A percentile compares a stretch with the other conserved stretches of the same genome.
Conservation (phyloP, 2,329 filamentous ascomycete species). For the Fusarium continuum region DNA sequence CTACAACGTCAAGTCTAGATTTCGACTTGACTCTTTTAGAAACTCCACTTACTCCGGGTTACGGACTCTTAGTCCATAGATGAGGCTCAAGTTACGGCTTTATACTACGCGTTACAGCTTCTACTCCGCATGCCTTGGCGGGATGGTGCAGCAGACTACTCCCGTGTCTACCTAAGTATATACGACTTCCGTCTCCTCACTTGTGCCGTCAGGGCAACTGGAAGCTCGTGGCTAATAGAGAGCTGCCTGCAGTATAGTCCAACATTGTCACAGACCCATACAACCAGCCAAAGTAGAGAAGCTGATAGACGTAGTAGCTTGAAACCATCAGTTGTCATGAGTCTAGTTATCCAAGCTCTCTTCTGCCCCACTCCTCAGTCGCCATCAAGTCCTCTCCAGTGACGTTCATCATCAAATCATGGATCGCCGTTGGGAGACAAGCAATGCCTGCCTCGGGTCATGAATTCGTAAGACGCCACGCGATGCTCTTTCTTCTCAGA, state of each 20-base stretch:
- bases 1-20: constrained; percentile 8
- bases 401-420: background rate
- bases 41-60: constrained; percentile 28
- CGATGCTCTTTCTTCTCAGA: constrained; percentile 25
- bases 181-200: too few relatives aligned
- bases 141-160: background rate
- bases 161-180: background rate
- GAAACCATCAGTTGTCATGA: background rate
- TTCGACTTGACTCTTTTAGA: constrained; percentile 7
- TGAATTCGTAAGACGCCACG: constrained; percentile 32
- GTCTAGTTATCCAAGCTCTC: constrained; percentile 4
- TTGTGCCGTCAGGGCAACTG: background rate
- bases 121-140: constrained; percentile 4
- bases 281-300: background rate
- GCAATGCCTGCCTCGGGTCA: constrained; percentile 23
- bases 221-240: background rate
- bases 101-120: constrained; percentile 3
- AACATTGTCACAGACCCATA: background rate
- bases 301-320: background rate
- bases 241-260: background rate
- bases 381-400: background rate
- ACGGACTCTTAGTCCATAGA: constrained; percentile 10
- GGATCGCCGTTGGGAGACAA: constrained; percentile 14
- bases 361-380: background rate
- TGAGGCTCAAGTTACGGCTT: constrained; percentile 15